Conservation (phyloP, 805 yeast genomes). For the Saturnispora dispora region DNA sequence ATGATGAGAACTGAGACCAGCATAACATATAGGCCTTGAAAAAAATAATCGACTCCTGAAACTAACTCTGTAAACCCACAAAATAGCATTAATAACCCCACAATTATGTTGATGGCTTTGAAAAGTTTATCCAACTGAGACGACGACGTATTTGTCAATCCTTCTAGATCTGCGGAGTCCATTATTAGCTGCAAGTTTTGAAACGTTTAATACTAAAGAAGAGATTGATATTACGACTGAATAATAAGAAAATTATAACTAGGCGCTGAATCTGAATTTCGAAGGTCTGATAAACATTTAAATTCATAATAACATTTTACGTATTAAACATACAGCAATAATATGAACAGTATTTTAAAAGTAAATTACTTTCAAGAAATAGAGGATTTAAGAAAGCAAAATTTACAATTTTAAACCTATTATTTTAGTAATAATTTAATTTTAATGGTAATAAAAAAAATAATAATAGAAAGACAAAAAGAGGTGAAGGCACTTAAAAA, state of each 20-base stretch:
- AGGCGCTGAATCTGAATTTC: background rate
- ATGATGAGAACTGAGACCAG: constrained; percentile 47
- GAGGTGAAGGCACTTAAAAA: background rate
- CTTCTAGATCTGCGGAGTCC: constrained; percentile 37
- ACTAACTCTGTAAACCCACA: constrained; percentile 44
- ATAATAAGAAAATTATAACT: background rate
- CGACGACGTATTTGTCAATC: constrained; percentile 6
- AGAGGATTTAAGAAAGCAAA: too few species aligned
- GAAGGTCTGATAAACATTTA: too few species aligned
- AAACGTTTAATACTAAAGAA: background rate
- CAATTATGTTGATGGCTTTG: constrained; percentile 43
- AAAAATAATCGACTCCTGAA: constrained; percentile 33
- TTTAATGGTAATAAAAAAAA: background rate
- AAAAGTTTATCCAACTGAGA: constrained; percentile 28
- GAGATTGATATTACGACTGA: background rate
- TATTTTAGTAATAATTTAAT: background rate
- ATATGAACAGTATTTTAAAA: too few species aligned
- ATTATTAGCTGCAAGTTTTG: constrained; percentile 8
- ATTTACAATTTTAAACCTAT: too few species aligned
- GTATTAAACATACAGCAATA: too few species aligned
- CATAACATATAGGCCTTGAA: constrained; percentile 51
- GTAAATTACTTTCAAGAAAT: too few species aligned
- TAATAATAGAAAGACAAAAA: background rate
- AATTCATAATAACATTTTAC: too few species aligned
- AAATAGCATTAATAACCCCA: constrained; percentile 42